Evolutionary conservation across 2,329 filamentous ascomycete genomes (phyloP), one percentile per base, ranked within the genome.

Genomic region (Ascocoryne sarcoides): DNA sequence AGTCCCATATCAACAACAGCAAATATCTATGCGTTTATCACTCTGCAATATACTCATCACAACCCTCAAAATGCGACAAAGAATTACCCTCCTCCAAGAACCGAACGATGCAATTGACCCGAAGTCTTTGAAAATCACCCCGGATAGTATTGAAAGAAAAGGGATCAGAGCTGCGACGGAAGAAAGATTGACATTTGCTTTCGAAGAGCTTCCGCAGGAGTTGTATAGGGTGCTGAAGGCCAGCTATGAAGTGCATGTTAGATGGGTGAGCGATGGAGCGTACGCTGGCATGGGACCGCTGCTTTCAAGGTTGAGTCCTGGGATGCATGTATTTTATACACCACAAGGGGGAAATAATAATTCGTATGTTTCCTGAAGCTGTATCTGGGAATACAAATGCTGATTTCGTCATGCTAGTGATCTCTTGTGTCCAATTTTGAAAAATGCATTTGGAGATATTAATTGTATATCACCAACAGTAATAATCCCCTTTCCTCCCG

Each of bases 251-350:
- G 65, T 95, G 31, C 83, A 90, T 60, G 66, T 95, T 43, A 76
- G 83, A 58, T 95, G 88, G 85, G 71, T 75, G n/a, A 75, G 78
- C 10, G 65, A 76, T 2, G 53, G 57, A 5, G 54, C 69, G 2
- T 81, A 80, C 58, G 65, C 73, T 29, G 66, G 73, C 1, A 65
- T 81, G 32, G 70, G 79, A 29, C 89, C 89, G 2, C 82, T 92
- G 54, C 67, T 75, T 32, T 87, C 87, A 37, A 75, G 84, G 43
- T 62, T 88, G 10, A 79, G 86, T 2, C 80, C 89, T 0, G 90
- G 90, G 2, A 65, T 96, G 16, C 88, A 95, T 65, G 67, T 88
- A 18, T 84, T 84, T 53, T 88, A 81, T 58, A 84, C 82, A 0
- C 82, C 83, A 19, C 51, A 50, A 44, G 49, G 45, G 23, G 49